A percentile compares a stretch with the other conserved stretches of the same genome.
Evolutionary conservation across 2,329 filamentous ascomycete genomes (phyloP).

Genomic region (Tolypocladium nubicola): DNA sequence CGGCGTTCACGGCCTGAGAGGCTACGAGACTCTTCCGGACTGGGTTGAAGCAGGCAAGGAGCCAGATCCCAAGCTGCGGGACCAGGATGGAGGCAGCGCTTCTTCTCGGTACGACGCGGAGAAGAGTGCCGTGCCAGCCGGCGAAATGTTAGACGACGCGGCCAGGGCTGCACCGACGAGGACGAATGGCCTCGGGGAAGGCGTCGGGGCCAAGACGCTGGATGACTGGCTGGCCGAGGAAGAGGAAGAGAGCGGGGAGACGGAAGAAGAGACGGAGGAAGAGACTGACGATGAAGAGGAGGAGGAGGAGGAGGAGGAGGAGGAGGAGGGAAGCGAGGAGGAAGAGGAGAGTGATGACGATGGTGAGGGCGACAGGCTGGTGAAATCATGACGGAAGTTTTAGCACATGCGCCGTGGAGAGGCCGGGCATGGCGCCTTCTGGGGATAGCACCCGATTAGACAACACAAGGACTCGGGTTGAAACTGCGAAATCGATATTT

Average conservation of each 20-base stretch:
- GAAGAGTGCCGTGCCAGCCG: slow-evolving; percentile 40
- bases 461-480: neutral
- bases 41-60: slow-evolving; percentile 78
- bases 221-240: slow-evolving; percentile 87
- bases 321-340: slow-evolving; percentile 41
- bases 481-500: neutral
- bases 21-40: slow-evolving; percentile 69
- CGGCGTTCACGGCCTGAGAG: slow-evolving; percentile 61
- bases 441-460: slow-evolving; percentile 3
- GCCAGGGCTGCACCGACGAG: slow-evolving; percentile 26
- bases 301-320: slow-evolving; percentile 39
- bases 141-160: slow-evolving; percentile 52
- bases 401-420: too few relatives aligned
- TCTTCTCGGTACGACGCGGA: slow-evolving; percentile 18
- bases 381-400: slow-evolving; percentile 20
- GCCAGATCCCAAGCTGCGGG: slow-evolving; percentile 64
- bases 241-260: slow-evolving; percentile 44
- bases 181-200: slow-evolving; percentile 42
- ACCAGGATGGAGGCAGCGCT: slow-evolving; percentile 33
- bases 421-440: slow-evolving; percentile 1
- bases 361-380: slow-evolving; percentile 32
- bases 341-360: slow-evolving; percentile 36
- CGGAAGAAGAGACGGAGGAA: slow-evolving; percentile 39
- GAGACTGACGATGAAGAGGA: slow-evolving; percentile 37
- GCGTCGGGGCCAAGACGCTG: slow-evolving; percentile 60